phyloP scores from a whole-genome alignment of 2,329 filamentous ascomycete genomes.

The Aspergillus arachidicola region DNA sequence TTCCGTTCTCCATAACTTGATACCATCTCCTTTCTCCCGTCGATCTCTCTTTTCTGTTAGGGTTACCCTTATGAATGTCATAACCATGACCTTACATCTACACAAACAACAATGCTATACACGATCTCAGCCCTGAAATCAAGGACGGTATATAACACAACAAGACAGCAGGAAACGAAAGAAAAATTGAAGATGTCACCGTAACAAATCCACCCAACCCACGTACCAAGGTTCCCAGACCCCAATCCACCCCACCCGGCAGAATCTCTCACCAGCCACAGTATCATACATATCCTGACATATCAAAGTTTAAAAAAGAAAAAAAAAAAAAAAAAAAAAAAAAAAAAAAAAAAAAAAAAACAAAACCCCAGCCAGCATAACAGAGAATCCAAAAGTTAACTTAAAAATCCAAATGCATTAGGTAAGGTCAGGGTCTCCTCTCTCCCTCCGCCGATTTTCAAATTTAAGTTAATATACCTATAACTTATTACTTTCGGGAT shows the following conservation, averaged over 20 bases:
- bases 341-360: background rate
- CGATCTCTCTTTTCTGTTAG: background rate
- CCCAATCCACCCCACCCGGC: too few relatives aligned
- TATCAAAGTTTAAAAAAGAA: background rate
- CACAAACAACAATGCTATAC: too few relatives aligned
- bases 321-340: background rate
- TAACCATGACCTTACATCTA: too few relatives aligned
- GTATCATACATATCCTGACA: background rate
- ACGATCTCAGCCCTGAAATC: too few relatives aligned
- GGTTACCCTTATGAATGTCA: background rate
- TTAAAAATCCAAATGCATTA: background rate
- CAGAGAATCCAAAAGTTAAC: background rate
- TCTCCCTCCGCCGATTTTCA: background rate
- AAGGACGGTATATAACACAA: too few relatives aligned
- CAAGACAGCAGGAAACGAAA: background rate
- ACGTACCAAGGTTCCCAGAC: background rate
- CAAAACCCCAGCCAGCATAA: too few relatives aligned
- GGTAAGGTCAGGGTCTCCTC: background rate
- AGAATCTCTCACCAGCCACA: background rate
- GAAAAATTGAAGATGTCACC: background rate
- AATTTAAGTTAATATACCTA: background rate
- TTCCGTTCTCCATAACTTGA: background rate
- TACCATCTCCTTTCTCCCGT: background rate
- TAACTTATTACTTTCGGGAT: background rate
- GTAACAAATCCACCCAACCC: background rate